Evolutionary conservation across 1,284 basidiomycete species (phyloP).

Genomic region (Naganishia liquefaciens): DNA sequence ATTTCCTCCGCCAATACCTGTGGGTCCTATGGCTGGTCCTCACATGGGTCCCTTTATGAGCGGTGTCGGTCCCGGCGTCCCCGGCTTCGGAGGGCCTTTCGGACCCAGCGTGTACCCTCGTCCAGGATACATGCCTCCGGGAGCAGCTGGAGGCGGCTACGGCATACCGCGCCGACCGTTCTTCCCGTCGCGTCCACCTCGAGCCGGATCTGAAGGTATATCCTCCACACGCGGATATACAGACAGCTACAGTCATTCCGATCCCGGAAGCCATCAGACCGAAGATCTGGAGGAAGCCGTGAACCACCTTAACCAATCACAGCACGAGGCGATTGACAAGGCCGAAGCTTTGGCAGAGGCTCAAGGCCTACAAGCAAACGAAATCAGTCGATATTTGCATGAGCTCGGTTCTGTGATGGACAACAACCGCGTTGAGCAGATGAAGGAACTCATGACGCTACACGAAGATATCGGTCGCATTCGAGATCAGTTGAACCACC

Average conservation of each 20-base stretch:
- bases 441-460: constrained; percentile 45
- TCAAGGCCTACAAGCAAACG: constrained; percentile 50
- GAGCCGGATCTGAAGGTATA: constrained; percentile 16
- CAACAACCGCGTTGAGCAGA: constrained; percentile 39
- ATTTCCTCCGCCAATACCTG: constrained; percentile 46
- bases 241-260: constrained; percentile 32
- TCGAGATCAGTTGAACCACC: constrained; percentile 43
- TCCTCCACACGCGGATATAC: constrained; percentile 29
- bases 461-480: constrained; percentile 46
- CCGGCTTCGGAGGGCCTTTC: constrained; percentile 48
- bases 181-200: constrained; percentile 30
- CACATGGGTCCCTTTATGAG: constrained; percentile 51
- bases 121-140: constrained; percentile 34
- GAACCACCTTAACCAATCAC: constrained; percentile 26
- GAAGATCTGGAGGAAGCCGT: constrained; percentile 29
- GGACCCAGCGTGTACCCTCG: constrained; percentile 41
- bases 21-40: constrained; percentile 43
- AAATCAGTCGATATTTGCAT: constrained; percentile 51
- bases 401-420: constrained; percentile 50
- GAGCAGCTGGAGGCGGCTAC: constrained; percentile 30
- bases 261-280: constrained; percentile 21
- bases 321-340: constrained; percentile 28
- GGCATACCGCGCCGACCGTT: constrained; percentile 30
- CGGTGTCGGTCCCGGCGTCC: constrained; percentile 48
- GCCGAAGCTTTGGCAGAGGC: constrained; percentile 44